Base-by-base conservation (phyloP, 2,329 filamentous ascomycete species). In the Epichloe typhina region DNA sequence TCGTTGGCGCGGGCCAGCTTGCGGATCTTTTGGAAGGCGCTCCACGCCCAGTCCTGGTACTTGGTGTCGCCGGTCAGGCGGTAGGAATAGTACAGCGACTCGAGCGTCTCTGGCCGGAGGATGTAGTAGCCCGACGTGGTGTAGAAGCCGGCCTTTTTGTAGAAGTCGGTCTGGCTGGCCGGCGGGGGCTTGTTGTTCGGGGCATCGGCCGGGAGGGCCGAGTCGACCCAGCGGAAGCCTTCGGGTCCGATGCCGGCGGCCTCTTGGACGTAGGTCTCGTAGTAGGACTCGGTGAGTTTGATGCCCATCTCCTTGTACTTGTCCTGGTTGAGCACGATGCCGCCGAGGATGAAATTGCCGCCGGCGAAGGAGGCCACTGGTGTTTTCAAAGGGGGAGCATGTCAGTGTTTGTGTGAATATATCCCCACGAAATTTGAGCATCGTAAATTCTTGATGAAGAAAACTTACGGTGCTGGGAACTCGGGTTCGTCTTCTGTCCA, bases 11-110 rank as follows among this genome's bases (percentile, higher is more conserved):
- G 69, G 55, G 81, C 82, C 15, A 77, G 84, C 33, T 65, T 64
- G 59, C 82, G 83, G 62, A 94, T 84, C 26, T 75, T 75, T 37
- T 76, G 61, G 65, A 91, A 93, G 0, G 81, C 87, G 40, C 84
- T 78, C 86, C 87, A 95, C 5, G 84, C 84, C 83, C 86, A 89
- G 53, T 91, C 83, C 64, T 87, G 84, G 66, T 90, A 95, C 68
- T 80, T 84, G 35, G 69, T 57, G 53, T 91, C 76, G 3, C 84
- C 83, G 0, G 88, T 95, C 0, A 84, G 78, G 47, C 88, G 81
- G 71, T 86, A 94, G 2, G 88, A 86, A 65, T 95, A 93, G 73
- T 94, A 95, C 65, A 83, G 83, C 57, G 80, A 85, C 69, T 95
- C 88, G 36, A 94, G 75, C 3, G 89, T 86, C 67, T 94, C 88